phyloP scores from a whole-genome alignment of 2,329 filamentous ascomycete genomes.

The Eutypa lata region DNA sequence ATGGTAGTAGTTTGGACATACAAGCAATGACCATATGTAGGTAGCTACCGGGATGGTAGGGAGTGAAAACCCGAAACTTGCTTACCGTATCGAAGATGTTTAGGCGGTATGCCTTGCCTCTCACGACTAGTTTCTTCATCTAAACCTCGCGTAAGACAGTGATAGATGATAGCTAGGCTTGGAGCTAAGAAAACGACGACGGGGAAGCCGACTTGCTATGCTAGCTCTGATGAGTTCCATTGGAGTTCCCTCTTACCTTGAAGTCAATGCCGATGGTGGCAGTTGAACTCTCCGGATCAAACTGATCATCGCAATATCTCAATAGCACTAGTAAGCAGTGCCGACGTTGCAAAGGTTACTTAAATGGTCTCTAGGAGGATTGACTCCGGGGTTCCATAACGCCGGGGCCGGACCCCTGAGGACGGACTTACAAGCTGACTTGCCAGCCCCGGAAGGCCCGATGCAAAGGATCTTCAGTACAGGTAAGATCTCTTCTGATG shows the following conservation, averaged over 20 bases:
- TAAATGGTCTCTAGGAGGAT: not conserved
- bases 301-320: constrained; percentile 55
- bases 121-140: constrained; percentile 52
- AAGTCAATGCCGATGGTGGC: constrained; percentile 58
- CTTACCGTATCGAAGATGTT: constrained; percentile 51
- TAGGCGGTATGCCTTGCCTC: constrained; percentile 48
- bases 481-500: constrained; percentile 44
- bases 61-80: not conserved
- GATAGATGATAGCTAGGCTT: not conserved
- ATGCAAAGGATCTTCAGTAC: constrained; percentile 54
- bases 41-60: too few species aligned
- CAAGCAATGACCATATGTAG: too few species aligned
- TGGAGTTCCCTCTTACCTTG: constrained; percentile 36
- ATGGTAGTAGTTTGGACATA: not conserved
- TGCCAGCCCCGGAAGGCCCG: constrained; percentile 53
- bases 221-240: not conserved
- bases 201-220: too few species aligned
- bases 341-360: not conserved
- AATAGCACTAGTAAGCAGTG: constrained; percentile 41
- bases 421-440: constrained; percentile 47
- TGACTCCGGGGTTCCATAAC: not conserved
- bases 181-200: too few species aligned
- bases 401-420: not conserved
- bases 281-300: constrained; percentile 51
- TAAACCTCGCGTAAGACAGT: constrained; percentile 16